Conservation (phyloP, 164 flowering plant species). For the Pachysandra terminalis region DNA sequence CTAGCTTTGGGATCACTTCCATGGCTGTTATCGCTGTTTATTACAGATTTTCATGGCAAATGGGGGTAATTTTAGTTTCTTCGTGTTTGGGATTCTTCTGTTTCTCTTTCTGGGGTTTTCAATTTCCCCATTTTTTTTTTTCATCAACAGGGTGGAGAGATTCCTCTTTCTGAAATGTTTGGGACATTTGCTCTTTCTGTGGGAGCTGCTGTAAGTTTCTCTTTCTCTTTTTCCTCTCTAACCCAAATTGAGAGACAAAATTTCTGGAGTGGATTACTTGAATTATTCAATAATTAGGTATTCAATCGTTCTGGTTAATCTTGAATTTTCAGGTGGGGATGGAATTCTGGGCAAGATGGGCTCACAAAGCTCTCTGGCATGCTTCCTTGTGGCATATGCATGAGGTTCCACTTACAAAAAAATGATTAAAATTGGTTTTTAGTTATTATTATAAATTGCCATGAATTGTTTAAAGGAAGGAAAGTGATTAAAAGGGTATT, state of each 20-base stretch:
- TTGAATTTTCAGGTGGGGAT: conserved; percentile 67
- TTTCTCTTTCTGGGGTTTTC: not conserved
- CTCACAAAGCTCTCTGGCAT: conserved; percentile 89
- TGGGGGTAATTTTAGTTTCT: conserved; percentile 50
- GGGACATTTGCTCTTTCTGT: conserved; percentile 85
- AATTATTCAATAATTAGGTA: too few species aligned
- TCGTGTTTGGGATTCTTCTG: not conserved
- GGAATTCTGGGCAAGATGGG: conserved; percentile 99
- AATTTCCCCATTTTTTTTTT: not conserved
- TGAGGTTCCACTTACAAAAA: conserved; percentile 38
- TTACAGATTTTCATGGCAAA: too few species aligned
- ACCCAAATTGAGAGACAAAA: too few species aligned
- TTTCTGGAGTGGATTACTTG: too few species aligned
- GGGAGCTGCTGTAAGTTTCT: conserved; percentile 95
- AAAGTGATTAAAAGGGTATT: too few species aligned
- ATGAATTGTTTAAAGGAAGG: too few species aligned
- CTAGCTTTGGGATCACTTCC: too few species aligned
- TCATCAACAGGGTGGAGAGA: conserved; percentile 58
- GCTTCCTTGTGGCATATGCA: conserved; percentile 97
- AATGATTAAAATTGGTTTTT: too few species aligned
- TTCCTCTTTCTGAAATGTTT: conserved; percentile 74
- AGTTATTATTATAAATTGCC: too few species aligned
- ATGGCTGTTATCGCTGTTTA: too few species aligned
- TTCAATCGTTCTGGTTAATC: conserved; percentile 11
- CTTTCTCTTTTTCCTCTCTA: not conserved